These are phyloP conservation scores for Saccharomycopsis selenospora DNA, from an alignment of 805 yeast species.

Conservation along the genomic window DNA sequence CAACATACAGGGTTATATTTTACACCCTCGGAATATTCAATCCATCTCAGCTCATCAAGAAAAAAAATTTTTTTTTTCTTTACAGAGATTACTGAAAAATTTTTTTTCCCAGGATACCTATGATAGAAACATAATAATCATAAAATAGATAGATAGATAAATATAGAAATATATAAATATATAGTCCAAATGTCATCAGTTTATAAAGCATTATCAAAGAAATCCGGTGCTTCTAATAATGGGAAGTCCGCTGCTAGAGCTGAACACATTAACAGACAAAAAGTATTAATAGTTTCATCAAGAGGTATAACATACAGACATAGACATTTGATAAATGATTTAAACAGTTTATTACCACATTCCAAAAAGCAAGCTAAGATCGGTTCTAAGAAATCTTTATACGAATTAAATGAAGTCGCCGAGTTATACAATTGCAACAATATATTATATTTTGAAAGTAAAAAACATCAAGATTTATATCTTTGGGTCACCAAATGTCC, in stretches of 20 bases:
- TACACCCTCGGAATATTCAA: no score
- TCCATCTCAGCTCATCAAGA: no score
- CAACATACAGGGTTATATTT: no score
- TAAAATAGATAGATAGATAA: no score
- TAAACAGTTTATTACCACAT: conserved; percentile 78
- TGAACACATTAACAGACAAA: conserved; percentile 73
- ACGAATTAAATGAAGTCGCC: conserved; percentile 89
- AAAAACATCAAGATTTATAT: conserved; percentile 93
- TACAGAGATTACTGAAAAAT: no score
- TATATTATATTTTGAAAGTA: conserved; percentile 85
- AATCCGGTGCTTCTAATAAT: conserved; percentile 33
- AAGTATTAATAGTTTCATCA: conserved; percentile 82
- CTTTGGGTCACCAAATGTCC: conserved; percentile 96
- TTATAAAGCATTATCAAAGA: conserved; percentile 49
- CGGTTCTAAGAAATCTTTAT: conserved; percentile 84
- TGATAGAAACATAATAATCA: no score
- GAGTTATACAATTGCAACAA: conserved; percentile 97
- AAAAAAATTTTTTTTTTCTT: no score
- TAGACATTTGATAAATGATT: conserved; percentile 84
- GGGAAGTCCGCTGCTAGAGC: conserved; percentile 32
- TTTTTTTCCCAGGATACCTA: no score
- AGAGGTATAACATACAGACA: conserved; percentile 95
- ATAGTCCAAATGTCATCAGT: conserved; percentile 53
- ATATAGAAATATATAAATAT: not conserved
- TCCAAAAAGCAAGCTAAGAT: conserved; percentile 94